Evolutionary conservation across 2,329 filamentous ascomycete genomes (phyloP).

Genomic region (Neonectria hederae): DNA sequence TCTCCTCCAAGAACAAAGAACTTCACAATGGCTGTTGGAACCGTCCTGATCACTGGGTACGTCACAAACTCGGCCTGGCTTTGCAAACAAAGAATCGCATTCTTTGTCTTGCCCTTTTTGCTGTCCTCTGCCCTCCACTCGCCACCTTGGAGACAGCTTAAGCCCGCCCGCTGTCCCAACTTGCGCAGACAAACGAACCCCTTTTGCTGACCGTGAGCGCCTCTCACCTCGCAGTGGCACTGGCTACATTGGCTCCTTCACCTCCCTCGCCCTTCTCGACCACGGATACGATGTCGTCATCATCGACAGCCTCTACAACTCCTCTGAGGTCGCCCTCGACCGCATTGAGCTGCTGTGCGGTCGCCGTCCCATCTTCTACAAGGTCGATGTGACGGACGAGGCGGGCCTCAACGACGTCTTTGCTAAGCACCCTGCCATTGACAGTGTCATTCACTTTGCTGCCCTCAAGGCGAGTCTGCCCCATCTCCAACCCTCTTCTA

Average conservation of each 20-base stretch:
- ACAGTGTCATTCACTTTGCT: slow-evolving; percentile 98
- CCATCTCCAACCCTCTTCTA: neutral
- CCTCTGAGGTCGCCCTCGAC: slow-evolving; percentile 88
- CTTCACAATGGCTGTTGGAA: slow-evolving; percentile 78
- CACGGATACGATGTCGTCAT: slow-evolving; percentile 97
- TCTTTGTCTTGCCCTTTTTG: slow-evolving; percentile 5
- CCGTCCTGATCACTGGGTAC: slow-evolving; percentile 92
- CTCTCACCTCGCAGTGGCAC: slow-evolving; percentile 74
- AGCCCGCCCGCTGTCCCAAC: neutral
- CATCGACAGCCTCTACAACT: slow-evolving; percentile 97
- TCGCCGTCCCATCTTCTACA: slow-evolving; percentile 84
- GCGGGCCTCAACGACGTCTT: slow-evolving; percentile 87
- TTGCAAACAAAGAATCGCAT: neutral
- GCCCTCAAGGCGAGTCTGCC: slow-evolving; percentile 80
- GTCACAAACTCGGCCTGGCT: slow-evolving; percentile 27
- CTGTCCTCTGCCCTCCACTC: neutral
- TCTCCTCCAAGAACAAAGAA: slow-evolving; percentile 36
- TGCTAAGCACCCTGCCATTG: slow-evolving; percentile 87
- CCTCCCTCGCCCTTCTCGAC: slow-evolving; percentile 87
- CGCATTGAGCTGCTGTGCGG: slow-evolving; percentile 94
- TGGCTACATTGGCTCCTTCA: slow-evolving; percentile 99
- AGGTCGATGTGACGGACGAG: slow-evolving; percentile 90
- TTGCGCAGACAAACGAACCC: slow-evolving; percentile 1
- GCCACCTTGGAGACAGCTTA: neutral
- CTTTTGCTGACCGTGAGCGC: slow-evolving; percentile 33